phyloP scores from a whole-genome alignment of 2,329 filamentous ascomycete genomes.

The Nannizziopsis barbatae region DNA sequence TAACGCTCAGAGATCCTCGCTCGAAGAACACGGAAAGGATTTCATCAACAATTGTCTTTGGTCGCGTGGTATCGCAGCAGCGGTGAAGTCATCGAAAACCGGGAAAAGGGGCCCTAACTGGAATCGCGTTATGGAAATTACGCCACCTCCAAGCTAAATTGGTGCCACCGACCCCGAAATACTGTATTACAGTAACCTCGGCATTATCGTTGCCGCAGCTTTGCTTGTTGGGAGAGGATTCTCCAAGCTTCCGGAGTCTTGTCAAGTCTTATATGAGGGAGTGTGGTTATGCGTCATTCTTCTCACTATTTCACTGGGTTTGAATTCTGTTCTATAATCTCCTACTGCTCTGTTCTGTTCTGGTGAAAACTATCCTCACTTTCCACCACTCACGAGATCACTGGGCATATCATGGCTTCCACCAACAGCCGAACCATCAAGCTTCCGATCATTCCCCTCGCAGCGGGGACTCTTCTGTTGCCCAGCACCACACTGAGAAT shows the following conservation, averaged over 20 bases:
- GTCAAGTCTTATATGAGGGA: too few species aligned
- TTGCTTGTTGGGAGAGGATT: constrained; percentile 3
- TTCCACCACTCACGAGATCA: background rate
- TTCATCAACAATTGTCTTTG: too few species aligned
- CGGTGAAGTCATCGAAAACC: too few species aligned
- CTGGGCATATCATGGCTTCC: constrained; percentile 29
- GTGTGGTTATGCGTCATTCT: too few species aligned
- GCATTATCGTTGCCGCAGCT: constrained; percentile 1
- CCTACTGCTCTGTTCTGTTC: background rate
- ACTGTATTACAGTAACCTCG: constrained; percentile 11
- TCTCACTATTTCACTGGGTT: too few species aligned
- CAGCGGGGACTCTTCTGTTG: constrained; percentile 68
- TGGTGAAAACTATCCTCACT: background rate
- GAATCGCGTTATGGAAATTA: background rate
- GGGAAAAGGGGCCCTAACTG: background rate
- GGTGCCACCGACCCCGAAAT: constrained; percentile 1
- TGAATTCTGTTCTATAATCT: background rate
- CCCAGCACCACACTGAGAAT: constrained; percentile 79
- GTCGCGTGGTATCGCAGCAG: too few species aligned
- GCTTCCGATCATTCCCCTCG: constrained; percentile 70
- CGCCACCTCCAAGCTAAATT: background rate
- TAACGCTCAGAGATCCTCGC: too few species aligned
- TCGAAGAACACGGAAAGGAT: too few species aligned
- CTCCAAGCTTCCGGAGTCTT: background rate
- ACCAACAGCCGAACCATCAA: constrained; percentile 25